Base-by-base conservation (phyloP, 495 filamentous ascomycete species). In the Aspergillus baeticus region DNA sequence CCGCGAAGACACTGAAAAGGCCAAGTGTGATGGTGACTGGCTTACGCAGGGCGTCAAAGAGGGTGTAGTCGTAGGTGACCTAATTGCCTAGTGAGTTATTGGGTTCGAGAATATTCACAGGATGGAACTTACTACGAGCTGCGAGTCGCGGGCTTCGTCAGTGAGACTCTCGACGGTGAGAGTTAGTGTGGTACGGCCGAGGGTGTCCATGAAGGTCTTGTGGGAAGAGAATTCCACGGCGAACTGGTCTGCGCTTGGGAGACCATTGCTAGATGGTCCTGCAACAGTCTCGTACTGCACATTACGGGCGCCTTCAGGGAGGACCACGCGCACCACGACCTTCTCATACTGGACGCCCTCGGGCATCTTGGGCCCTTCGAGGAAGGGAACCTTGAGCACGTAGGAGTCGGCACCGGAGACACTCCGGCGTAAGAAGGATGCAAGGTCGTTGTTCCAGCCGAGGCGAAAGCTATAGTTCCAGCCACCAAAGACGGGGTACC, bases 401-500 rank as follows among this genome's bases (percentile, higher is more conserved):
- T 89, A 93, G 5, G 82, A 80, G 34, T 89, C 85, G 3, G 73
- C 72, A 21, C 77, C 76, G 35, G 73, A 78, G 23, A 74, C 72
- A 13, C 76, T 56, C 62, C 82, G 84, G 48, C 89, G 82, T 51
- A 98, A 66, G 69, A 90, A 96, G 33, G 81, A 80, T 59, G 81
- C 79, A 18, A 96, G 80, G 53, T 93, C 83, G 50, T 88, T 87
- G 76, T 96, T 90, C 93, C 94, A 98, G 55, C 94, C 95, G 41
- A 97, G 82, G 42, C 86, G 87, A 76, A 97, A 98, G 58, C 87
- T 92, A 67, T 96, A 97, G 72, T 96, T 96, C 94, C 94, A 98
- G 47, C 90, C 91, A 43, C 94, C 94, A 65, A 98, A 98, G 21
- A 98, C 67, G 7, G 94, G 94, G 70, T 90, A 98, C 26, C 94